Percentiles rank a stretch among this genome's conserved stretches.
Evolutionary conservation across 2,329 filamentous ascomycete species (phyloP).

Genomic region (Xylariomycetidae sp.): DNA sequence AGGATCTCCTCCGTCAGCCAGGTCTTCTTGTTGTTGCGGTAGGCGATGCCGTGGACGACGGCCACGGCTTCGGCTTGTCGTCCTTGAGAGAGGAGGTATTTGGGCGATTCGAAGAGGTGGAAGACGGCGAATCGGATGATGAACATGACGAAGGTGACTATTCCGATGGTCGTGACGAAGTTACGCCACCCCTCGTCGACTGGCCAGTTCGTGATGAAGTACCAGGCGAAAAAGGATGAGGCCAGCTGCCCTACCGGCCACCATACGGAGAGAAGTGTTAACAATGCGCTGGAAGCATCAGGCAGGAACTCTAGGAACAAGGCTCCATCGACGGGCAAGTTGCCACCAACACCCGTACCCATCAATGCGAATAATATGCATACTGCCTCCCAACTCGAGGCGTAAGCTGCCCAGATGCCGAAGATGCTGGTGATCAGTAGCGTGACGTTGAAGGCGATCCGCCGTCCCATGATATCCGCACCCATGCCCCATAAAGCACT

Average conservation of each 20-base stretch:
- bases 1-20: slow-evolving; percentile 71
- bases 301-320: slow-evolving; percentile 81
- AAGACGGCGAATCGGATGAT: slow-evolving; percentile 73
- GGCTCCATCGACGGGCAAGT: slow-evolving; percentile 43
- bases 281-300: slow-evolving; percentile 62
- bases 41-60: slow-evolving; percentile 72
- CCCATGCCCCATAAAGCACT: slow-evolving; percentile 77
- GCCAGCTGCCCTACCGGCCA: slow-evolving; percentile 80
- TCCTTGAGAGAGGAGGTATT: slow-evolving; percentile 71
- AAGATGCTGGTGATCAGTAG: slow-evolving; percentile 70
- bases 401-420: slow-evolving; percentile 63
- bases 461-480: slow-evolving; percentile 71
- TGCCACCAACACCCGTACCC: slow-evolving; percentile 17
- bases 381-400: slow-evolving; percentile 59
- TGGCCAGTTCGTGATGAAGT: slow-evolving; percentile 63
- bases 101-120: slow-evolving; percentile 78
- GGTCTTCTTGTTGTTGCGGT: slow-evolving; percentile 62
- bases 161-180: slow-evolving; percentile 64
- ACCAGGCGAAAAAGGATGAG: slow-evolving; percentile 68
- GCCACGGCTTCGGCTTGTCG: slow-evolving; percentile 73
- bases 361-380: slow-evolving; percentile 33
- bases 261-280: slow-evolving; percentile 79
- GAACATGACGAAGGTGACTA: slow-evolving; percentile 72
- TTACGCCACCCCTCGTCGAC: slow-evolving; percentile 71
- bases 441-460: slow-evolving; percentile 75